phyloP scores from a whole-genome alignment of 768 basidiomycete species.

The Boletus sp. region DNA sequence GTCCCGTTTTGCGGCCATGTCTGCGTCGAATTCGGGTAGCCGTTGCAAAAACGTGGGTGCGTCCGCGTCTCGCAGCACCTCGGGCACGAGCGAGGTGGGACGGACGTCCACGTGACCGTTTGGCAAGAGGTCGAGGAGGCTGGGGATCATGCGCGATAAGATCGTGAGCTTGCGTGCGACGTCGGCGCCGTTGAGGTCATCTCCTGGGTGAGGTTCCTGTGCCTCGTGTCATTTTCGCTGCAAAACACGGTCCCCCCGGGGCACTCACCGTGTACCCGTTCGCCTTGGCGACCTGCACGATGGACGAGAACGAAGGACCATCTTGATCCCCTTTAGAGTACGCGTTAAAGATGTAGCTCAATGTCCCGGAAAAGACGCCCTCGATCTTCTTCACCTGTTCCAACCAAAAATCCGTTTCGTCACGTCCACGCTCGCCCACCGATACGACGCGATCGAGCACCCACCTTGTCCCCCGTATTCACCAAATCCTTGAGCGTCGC shows the following conservation, averaged over 20 bases:
- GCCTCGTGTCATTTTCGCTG: conserved; percentile 25
- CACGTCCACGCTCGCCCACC: neutral
- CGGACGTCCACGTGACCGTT: conserved; percentile 77
- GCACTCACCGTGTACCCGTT: conserved; percentile 86
- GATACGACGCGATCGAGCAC: conserved; percentile 6
- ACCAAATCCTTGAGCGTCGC: conserved; percentile 91
- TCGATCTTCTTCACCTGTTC: conserved; percentile 85
- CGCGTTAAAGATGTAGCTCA: conserved; percentile 99
- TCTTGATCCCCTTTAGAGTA: conserved; percentile 67
- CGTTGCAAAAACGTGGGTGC: conserved; percentile 83
- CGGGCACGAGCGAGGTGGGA: conserved; percentile 84
- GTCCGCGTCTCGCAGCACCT: conserved; percentile 62
- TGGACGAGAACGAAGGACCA: conserved; percentile 80
- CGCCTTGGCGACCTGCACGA: conserved; percentile 84
- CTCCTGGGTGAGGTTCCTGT: conserved; percentile 96
- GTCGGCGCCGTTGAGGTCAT: conserved; percentile 95
- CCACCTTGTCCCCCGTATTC: conserved; percentile 86
- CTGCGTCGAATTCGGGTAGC: conserved; percentile 78
- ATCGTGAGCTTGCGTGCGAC: conserved; percentile 98
- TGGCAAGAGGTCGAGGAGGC: conserved; percentile 52
- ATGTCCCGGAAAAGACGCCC: conserved; percentile 95
- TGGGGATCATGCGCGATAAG: conserved; percentile 75
- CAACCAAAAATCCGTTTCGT: neutral
- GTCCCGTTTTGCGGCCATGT: conserved; percentile 74
- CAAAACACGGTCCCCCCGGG: neutral